phyloP scores from a whole-genome alignment of 805 yeast species.

The Candida pini region DNA sequence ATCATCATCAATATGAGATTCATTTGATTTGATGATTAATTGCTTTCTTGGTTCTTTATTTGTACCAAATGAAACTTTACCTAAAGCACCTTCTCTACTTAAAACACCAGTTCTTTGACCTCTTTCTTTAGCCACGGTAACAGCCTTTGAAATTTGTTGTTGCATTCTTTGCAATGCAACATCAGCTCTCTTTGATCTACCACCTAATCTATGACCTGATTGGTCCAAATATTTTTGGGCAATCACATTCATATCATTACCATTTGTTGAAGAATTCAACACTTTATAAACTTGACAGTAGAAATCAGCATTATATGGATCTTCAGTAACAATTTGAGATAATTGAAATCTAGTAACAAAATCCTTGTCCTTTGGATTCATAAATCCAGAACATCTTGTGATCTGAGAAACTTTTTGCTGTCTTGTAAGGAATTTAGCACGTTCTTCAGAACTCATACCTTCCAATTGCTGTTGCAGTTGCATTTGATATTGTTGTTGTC shows the following conservation, averaged over 20 bases:
- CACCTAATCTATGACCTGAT: conserved; percentile 86
- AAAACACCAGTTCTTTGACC: conserved; percentile 59
- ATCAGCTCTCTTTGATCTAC: conserved; percentile 77
- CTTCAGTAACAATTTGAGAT: conserved; percentile 93
- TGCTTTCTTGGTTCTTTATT: conserved; percentile 88
- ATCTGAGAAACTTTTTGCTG: conserved; percentile 72
- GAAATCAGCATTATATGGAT: conserved; percentile 95
- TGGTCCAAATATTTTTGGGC: conserved; percentile 90
- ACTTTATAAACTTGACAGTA: conserved; percentile 89
- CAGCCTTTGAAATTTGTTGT: conserved; percentile 95
- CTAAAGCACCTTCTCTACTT: conserved; percentile 78
- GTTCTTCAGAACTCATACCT: conserved; percentile 65
- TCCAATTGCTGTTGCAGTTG: conserved; percentile 29
- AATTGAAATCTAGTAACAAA: conserved; percentile 91
- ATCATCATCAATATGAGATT: conserved; percentile 15
- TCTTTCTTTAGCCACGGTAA: conserved; percentile 84
- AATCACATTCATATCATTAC: conserved; percentile 65
- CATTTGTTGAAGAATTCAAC: conserved; percentile 53
- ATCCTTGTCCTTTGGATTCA: conserved; percentile 97
- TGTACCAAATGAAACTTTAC: conserved; percentile 72
- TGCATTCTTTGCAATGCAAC: conserved; percentile 95
- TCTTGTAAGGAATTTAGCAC: conserved; percentile 58
- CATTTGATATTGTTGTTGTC: conserved; percentile 22
- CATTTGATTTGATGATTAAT: conserved; percentile 46
- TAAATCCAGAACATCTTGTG: conserved; percentile 80